Conservation (phyloP, 257 asterid species). For the Nicotiana tomentosiformis region DNA sequence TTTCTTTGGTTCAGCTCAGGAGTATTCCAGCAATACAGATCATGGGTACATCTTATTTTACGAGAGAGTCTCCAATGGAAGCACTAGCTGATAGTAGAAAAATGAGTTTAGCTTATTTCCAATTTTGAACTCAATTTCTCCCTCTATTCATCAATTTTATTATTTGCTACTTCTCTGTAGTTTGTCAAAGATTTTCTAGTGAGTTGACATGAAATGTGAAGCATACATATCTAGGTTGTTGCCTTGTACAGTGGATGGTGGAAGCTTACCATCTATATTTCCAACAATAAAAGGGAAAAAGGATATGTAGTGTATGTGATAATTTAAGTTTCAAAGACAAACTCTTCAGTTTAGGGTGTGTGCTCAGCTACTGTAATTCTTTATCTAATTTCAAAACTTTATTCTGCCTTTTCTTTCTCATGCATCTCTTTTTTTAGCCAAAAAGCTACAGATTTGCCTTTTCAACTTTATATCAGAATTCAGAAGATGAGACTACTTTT, state of each 20-base stretch:
- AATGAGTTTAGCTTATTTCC: slow-evolving; percentile 4
- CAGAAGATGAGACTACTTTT: not conserved
- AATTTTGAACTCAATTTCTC: slow-evolving; percentile 23
- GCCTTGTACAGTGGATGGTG: slow-evolving; percentile 36
- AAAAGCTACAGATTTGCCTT: not conserved
- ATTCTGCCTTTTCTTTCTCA: not conserved
- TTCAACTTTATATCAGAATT: not conserved
- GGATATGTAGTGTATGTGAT: not conserved
- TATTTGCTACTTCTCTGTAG: slow-evolving; percentile 11
- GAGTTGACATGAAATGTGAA: slow-evolving; percentile 22
- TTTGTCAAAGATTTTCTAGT: slow-evolving; percentile 14
- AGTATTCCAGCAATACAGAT: slow-evolving; percentile 75
- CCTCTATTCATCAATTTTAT: slow-evolving; percentile 7
- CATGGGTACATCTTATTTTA: slow-evolving; percentile 82
- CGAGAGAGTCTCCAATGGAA: slow-evolving; percentile 40
- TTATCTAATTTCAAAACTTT: not conserved
- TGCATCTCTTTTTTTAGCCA: not conserved
- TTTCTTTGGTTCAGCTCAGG: slow-evolving; percentile 82
- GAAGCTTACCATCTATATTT: slow-evolving; percentile 25
- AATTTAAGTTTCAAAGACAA: not conserved
- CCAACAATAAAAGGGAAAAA: slow-evolving; percentile 25
- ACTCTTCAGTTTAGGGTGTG: not conserved
- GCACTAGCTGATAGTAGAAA: slow-evolving; percentile 37
- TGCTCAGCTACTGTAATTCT: not conserved
- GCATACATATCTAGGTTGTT: slow-evolving; percentile 23